phyloP scores from a whole-genome alignment of 768 basidiomycete species.

The Hericium alpestre region DNA sequence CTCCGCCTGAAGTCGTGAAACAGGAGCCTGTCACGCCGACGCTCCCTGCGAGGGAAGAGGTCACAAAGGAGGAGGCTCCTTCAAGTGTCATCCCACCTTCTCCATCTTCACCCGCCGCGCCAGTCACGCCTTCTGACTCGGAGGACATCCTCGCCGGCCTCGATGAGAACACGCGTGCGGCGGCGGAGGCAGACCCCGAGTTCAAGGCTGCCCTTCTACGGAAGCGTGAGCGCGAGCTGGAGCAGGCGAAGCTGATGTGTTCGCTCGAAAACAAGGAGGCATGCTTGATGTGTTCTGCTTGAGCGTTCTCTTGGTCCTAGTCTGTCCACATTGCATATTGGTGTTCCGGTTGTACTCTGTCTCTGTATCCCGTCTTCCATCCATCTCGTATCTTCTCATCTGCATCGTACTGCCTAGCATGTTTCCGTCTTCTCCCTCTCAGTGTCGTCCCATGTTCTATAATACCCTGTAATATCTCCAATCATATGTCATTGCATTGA shows the following conservation, averaged over 20 bases:
- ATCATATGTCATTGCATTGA: too few species aligned
- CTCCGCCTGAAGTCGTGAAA: not conserved
- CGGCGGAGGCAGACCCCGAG: conserved; percentile 57
- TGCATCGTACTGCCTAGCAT: not conserved
- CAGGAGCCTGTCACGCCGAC: conserved; percentile 1
- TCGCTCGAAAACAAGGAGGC: conserved; percentile 91
- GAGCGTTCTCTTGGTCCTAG: conserved; percentile 13
- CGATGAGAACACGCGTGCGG: conserved; percentile 39
- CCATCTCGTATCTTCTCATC: not conserved
- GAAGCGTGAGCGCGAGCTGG: conserved; percentile 62
- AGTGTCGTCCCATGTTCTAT: not conserved
- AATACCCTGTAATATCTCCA: too few species aligned
- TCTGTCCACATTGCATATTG: not conserved
- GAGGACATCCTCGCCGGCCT: conserved; percentile 25
- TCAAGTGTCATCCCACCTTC: conserved; percentile 21
- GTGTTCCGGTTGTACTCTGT: not conserved
- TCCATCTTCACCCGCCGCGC: conserved; percentile 18
- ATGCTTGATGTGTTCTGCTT: conserved; percentile 86
- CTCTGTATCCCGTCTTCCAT: not conserved
- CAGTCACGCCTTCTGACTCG: conserved; percentile 12
- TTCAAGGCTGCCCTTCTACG: conserved; percentile 70
- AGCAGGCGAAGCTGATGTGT: conserved; percentile 73
- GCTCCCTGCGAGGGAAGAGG: conserved; percentile 4
- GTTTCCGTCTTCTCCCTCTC: not conserved
- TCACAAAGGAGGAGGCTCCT: conserved; percentile 14